Percentiles rank a stretch among this genome's conserved stretches.
Evolutionary conservation across 345 rosid species (phyloP).

Genomic region (Murraya koenigii): DNA sequence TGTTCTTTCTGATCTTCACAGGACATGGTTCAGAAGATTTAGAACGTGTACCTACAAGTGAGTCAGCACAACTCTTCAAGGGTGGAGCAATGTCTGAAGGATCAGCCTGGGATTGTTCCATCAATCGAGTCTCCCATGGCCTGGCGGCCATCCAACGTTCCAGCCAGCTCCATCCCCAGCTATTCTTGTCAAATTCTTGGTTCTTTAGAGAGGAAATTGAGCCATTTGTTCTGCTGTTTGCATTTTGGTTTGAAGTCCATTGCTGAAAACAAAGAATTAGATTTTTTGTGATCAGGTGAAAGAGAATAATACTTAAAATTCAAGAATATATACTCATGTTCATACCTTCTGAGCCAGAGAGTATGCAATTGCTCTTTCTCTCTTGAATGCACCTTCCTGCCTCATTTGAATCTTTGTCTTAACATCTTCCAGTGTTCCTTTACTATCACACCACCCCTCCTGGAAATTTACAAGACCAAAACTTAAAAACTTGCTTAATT

Average conservation of each 20-base stretch:
- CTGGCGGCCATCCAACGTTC: conserved; percentile 99
- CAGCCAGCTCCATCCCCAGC: conserved; percentile 98
- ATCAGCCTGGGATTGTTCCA: conserved; percentile 52
- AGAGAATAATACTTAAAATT: not conserved
- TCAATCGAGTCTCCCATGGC: conserved; percentile 93
- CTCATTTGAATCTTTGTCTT: conserved; percentile 73
- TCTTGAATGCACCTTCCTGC: conserved; percentile 87
- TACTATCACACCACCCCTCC: conserved; percentile 97
- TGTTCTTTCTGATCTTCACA: conserved; percentile 66
- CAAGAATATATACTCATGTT: not conserved
- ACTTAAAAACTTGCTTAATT: not conserved
- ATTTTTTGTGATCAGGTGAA: not conserved
- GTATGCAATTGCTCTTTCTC: conserved; percentile 94
- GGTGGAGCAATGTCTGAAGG: conserved; percentile 38
- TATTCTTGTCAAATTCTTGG: conserved; percentile 65
- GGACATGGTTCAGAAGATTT: conserved; percentile 49
- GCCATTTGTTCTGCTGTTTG: conserved; percentile 28
- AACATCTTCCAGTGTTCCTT: conserved; percentile 78
- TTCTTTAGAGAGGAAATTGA: conserved; percentile 41
- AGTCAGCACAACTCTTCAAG: conserved; percentile 26
- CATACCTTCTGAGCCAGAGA: conserved; percentile 82
- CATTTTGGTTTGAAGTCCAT: conserved; percentile 60
- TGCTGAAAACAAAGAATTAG: conserved; percentile 36
- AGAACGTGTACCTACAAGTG: conserved; percentile 24
- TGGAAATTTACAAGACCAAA: conserved; percentile 22